Evolutionary conservation across 371 early-diverging fungal species (phyloP).

Genomic region (Apophysomyces trapeziformis): DNA sequence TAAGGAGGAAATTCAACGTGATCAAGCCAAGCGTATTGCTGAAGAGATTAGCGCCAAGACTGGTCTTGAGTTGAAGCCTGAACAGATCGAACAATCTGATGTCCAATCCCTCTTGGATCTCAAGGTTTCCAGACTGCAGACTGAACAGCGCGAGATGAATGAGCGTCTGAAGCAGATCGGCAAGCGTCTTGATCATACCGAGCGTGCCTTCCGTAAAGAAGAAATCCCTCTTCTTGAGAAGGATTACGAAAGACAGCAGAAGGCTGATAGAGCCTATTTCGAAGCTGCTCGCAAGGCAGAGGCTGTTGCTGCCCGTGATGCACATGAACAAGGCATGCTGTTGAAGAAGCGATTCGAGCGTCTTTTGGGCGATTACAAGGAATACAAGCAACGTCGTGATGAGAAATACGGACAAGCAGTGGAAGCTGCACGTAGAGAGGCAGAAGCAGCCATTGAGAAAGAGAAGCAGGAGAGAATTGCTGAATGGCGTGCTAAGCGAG

Average conservation of each 20-base stretch:
- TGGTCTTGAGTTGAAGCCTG: constrained; percentile 77
- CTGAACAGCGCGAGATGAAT: constrained; percentile 84
- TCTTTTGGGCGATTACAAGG: constrained; percentile 81
- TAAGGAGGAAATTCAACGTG: constrained; percentile 81
- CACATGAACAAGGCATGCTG: constrained; percentile 76
- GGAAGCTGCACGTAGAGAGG: constrained; percentile 57
- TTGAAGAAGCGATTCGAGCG: constrained; percentile 79
- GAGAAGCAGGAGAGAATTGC: constrained; percentile 74
- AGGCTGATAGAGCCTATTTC: constrained; percentile 80
- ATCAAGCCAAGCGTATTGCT: constrained; percentile 87
- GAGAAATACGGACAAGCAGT: constrained; percentile 54
- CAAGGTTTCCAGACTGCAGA: constrained; percentile 91
- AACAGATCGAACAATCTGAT: constrained; percentile 88
- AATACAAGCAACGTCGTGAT: constrained; percentile 64
- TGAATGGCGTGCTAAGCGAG: constrained; percentile 36
- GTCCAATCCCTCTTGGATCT: constrained; percentile 80
- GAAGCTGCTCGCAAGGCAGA: constrained; percentile 76
- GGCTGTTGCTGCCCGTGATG: constrained; percentile 61
- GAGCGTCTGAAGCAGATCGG: constrained; percentile 73
- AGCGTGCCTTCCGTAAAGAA: constrained; percentile 94
- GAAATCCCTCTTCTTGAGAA: constrained; percentile 91
- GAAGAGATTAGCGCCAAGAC: constrained; percentile 85
- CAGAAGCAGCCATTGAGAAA: constrained; percentile 64
- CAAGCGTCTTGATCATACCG: constrained; percentile 90
- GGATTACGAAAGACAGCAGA: constrained; percentile 92